These are phyloP conservation scores for Heritiera fomes DNA, from an alignment of 345 rosid genomes.

Conservation along the genomic window DNA sequence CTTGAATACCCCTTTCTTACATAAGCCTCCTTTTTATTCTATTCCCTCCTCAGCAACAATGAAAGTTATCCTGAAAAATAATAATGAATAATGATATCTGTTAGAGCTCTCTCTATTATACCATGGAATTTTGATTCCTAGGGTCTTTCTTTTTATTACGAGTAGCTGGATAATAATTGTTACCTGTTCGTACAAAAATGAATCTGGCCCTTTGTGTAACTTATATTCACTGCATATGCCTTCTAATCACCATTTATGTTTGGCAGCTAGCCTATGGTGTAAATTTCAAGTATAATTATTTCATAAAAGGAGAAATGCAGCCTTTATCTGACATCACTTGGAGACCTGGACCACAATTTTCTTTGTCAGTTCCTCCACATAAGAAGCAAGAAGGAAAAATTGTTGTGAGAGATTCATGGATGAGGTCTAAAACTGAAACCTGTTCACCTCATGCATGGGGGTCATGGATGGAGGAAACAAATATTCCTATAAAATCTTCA, in stretches of 20 bases:
- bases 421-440: slow-evolving; percentile 39
- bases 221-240: not conserved
- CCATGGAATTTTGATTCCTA: not conserved
- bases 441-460: slow-evolving; percentile 59
- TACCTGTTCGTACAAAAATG: not conserved
- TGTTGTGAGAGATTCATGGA: slow-evolving; percentile 86
- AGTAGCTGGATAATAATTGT: slow-evolving; percentile 2
- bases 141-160: not conserved
- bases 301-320: slow-evolving; percentile 48
- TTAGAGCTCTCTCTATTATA: not conserved
- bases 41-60: not conserved
- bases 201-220: slow-evolving; percentile 1
- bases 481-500: slow-evolving; percentile 37
- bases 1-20: not conserved
- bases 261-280: slow-evolving; percentile 71
- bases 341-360: slow-evolving; percentile 89
- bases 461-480: slow-evolving; percentile 71
- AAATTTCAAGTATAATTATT: slow-evolving; percentile 84
- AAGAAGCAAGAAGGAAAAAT: slow-evolving; percentile 44
- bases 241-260: slow-evolving; percentile 27
- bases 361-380: slow-evolving; percentile 58
- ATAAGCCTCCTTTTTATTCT: not conserved
- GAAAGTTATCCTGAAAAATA: slow-evolving; percentile 12
- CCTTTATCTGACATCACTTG: slow-evolving; percentile 58
- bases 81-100: not conserved